These are phyloP conservation scores for Curvularia spicifera DNA, from an alignment of 2,329 filamentous ascomycete genomes.

Conservation along the genomic window DNA sequence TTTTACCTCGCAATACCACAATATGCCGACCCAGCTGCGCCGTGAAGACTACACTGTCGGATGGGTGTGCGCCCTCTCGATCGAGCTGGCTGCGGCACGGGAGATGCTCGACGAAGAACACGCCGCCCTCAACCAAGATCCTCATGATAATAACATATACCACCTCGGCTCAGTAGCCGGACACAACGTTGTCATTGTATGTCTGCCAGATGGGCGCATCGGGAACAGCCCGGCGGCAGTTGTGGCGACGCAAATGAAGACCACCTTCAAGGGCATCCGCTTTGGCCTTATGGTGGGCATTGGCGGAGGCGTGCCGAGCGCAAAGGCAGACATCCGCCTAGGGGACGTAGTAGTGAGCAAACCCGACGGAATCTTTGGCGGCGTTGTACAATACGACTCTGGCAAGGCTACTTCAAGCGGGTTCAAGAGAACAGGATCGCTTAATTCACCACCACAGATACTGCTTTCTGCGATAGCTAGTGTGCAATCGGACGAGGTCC, in stretches of 20 bases:
- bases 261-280: conserved; percentile 39
- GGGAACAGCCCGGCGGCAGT: conserved; percentile 44
- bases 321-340: conserved; percentile 13
- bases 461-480: too few species aligned
- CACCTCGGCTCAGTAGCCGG: conserved; percentile 30
- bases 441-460: too few species aligned
- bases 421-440: too few species aligned
- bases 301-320: conserved; percentile 36
- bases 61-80: conserved; percentile 45
- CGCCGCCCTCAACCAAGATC: too few species aligned
- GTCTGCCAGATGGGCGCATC: conserved; percentile 24
- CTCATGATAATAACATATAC: conserved; percentile 25
- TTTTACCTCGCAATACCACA: too few species aligned
- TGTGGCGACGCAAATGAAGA: conserved; percentile 34
- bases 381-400: too few species aligned
- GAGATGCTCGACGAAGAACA: too few species aligned
- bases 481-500: too few species aligned
- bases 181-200: conserved; percentile 30
- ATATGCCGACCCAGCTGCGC: too few species aligned
- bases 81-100: conserved; percentile 25
- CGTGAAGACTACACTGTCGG: conserved; percentile 36
- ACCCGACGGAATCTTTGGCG: not conserved
- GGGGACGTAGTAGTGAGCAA: conserved; percentile 16
- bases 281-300: conserved; percentile 54
- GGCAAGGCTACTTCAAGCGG: too few species aligned